phyloP scores from a whole-genome alignment of 2,329 filamentous ascomycete genomes.

The Nectriaceae sp. region DNA sequence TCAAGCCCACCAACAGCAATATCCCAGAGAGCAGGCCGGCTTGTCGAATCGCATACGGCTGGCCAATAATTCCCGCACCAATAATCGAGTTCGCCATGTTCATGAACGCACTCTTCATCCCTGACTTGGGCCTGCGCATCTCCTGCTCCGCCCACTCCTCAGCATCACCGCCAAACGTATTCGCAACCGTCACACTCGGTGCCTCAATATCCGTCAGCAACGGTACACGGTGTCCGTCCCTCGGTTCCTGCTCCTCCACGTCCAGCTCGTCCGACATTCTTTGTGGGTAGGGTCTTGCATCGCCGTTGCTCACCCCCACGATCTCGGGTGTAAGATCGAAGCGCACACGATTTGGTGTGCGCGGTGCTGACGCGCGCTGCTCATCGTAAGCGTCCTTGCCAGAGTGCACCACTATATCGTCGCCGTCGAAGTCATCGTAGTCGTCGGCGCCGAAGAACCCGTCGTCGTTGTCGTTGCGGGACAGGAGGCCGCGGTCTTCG shows the following conservation, averaged over 20 bases:
- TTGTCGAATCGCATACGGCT: constrained; percentile 95
- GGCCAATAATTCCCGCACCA: constrained; percentile 72
- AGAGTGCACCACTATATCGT: constrained; percentile 15
- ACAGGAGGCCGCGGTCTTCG: constrained; percentile 36
- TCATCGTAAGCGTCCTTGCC: constrained; percentile 21
- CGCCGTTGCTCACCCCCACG: constrained; percentile 30
- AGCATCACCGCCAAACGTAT: constrained; percentile 42
- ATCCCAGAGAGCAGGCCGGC: constrained; percentile 83
- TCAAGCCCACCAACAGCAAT: constrained; percentile 75
- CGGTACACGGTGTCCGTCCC: constrained; percentile 61
- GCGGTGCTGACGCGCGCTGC: constrained; percentile 16
- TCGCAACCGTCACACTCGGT: constrained; percentile 71
- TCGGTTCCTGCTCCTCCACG: constrained; percentile 43
- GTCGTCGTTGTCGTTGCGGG: constrained; percentile 26
- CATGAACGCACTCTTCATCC: constrained; percentile 89
- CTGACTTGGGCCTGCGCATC: constrained; percentile 74
- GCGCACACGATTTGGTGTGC: constrained; percentile 69
- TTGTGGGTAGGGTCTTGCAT: constrained; percentile 5
- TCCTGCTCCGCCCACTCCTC: constrained; percentile 54
- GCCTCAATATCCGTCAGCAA: constrained; percentile 83
- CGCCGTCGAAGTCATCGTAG: constrained; percentile 10
- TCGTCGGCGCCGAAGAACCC: constrained; percentile 29
- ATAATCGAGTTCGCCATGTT: constrained; percentile 99
- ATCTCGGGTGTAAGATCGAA: constrained; percentile 63
- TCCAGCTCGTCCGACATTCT: constrained; percentile 34